A percentile compares a stretch with the other conserved stretches of the same genome.
These are phyloP conservation scores for Blastomyces silverae DNA, from an alignment of 2,329 filamentous ascomycete genomes.

Conservation along the genomic window DNA sequence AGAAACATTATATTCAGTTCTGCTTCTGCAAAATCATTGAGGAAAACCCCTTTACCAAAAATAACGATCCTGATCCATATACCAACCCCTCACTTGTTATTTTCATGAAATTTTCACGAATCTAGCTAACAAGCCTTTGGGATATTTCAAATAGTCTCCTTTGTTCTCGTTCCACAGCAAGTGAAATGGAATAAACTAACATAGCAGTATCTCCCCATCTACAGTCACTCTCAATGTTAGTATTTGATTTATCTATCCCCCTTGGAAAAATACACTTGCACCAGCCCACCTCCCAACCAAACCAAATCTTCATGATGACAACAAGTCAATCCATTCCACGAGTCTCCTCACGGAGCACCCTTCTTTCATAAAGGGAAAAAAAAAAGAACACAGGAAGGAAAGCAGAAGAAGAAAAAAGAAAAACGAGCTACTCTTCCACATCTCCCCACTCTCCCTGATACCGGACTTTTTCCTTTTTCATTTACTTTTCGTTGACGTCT, in stretches of 20 bases:
- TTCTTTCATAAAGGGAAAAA: conserved; percentile 29
- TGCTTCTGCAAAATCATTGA: conserved; percentile 56
- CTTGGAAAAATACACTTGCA: background rate
- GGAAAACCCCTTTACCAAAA: conserved; percentile 52
- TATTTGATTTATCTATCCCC: background rate
- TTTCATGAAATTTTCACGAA: background rate
- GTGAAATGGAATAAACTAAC: background rate
- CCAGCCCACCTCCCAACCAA: conserved; percentile 9
- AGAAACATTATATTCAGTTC: conserved; percentile 53
- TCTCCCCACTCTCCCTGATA: conserved; percentile 38
- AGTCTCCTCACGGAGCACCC: conserved; percentile 39
- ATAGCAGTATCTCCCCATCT: background rate
- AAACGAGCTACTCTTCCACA: conserved; percentile 18
- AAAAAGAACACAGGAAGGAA: background rate
- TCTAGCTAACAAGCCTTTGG: conserved; percentile 3
- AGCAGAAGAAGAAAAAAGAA: background rate
- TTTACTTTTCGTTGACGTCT: conserved; percentile 1
- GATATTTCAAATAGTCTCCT: conserved; percentile 1
- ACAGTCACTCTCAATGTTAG: background rate
- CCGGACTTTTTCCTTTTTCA: conserved; percentile 31
- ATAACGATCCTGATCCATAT: conserved; percentile 43
- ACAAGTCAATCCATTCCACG: conserved; percentile 59
- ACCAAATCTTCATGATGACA: conserved; percentile 48
- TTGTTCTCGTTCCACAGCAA: background rate
- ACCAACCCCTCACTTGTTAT: background rate